Percentiles rank a stretch among this genome's conserved stretches.
Conservation (phyloP, 1,139 yeast species). For the Geotrichum bryndzae region DNA sequence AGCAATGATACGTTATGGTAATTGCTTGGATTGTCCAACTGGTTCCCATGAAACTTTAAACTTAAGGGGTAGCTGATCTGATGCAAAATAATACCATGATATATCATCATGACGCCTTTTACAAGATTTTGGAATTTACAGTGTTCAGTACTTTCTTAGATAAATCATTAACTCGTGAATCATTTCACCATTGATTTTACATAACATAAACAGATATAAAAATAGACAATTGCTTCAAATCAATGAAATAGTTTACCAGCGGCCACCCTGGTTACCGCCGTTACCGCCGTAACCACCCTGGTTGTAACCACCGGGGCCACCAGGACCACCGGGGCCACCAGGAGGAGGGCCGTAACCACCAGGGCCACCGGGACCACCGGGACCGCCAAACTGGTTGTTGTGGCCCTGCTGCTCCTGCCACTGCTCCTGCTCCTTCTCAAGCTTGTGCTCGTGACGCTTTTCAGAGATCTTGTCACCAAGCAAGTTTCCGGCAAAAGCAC, state of each 20-base stretch:
- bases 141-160: no score
- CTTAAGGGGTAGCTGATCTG: no score
- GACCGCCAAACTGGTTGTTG: conserved; percentile 22
- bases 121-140: no score
- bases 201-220: no score
- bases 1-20: no score
- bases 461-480: conserved; percentile 40
- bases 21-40: no score
- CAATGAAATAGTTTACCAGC: conserved; percentile 2
- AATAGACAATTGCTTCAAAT: neutral
- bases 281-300: conserved; percentile 17
- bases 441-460: conserved; percentile 20
- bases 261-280: conserved; percentile 20
- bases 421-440: conserved; percentile 22
- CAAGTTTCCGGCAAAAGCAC: conserved; percentile 56
- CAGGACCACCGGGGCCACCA: conserved; percentile 14
- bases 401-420: conserved; percentile 11
- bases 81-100: no score
- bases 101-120: no score
- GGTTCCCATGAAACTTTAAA: no score
- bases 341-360: conserved; percentile 10
- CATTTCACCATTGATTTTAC: neutral
- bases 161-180: neutral
- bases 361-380: conserved; percentile 24
- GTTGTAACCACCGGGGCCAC: conserved; percentile 12